Conservation (phyloP, 208 protist genomes). For the Endotrypanum monterogeii region DNA sequence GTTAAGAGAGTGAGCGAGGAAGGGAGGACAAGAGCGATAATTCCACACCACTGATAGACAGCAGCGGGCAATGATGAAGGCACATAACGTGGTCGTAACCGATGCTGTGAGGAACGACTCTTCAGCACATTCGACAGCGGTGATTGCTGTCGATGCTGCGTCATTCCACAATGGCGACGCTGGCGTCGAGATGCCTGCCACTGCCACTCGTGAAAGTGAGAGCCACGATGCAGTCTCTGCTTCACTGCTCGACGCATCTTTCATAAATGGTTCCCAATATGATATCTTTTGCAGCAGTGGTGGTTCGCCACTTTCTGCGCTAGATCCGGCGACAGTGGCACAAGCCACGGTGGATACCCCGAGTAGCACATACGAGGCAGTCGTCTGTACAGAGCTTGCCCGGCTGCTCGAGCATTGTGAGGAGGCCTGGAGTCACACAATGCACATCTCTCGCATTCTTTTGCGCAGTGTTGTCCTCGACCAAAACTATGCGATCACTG, state of each 20-base stretch:
- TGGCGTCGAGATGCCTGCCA: not conserved
- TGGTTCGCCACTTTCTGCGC: not conserved
- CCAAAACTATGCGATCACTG: constrained; percentile 57
- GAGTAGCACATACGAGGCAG: constrained; percentile 70
- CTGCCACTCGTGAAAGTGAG: not conserved
- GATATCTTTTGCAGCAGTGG: not conserved
- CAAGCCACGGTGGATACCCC: constrained; percentile 38
- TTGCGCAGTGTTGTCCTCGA: constrained; percentile 53
- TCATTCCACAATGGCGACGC: not conserved
- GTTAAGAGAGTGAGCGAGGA: no score
- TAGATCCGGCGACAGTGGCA: constrained; percentile 5
- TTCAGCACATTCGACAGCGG: not conserved
- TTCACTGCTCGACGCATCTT: not conserved
- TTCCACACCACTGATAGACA: not conserved
- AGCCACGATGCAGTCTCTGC: not conserved
- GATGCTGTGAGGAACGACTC: not conserved
- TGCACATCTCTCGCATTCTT: constrained; percentile 43
- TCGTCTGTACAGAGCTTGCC: constrained; percentile 58
- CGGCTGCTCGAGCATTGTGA: constrained; percentile 52
- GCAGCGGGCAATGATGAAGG: constrained; percentile 13
- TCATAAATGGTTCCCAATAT: not conserved
- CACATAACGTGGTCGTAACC: constrained; percentile 19
- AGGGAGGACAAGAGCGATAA: no score
- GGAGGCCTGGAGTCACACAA: constrained; percentile 35
- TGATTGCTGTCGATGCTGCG: not conserved